Base-by-base conservation (phyloP, 257 asterid species). In the Gentiana straminea region DNA sequence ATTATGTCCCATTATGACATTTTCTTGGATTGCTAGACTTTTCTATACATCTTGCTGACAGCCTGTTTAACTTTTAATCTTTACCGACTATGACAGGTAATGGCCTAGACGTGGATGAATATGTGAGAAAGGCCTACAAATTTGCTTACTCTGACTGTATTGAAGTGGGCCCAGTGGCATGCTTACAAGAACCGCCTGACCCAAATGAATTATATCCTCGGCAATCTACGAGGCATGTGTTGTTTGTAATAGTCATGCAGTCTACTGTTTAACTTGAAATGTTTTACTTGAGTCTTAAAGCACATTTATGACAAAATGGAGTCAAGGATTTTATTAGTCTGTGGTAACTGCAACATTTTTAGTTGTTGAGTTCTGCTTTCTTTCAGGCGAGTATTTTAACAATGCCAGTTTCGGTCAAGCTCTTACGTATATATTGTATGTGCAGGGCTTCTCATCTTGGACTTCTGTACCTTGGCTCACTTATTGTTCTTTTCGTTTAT, bases 371-470 rank as follows among this genome's bases (percentile, higher is more conserved):
- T 57, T 8, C 44, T 15, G 15, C 32, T 11, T 5, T 57, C 33
- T 44, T 33, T 32, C 39, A n/a, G 5, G 49, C 0, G 12, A 43
- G 46, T 5, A 2, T 41, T 41, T 41, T 4, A 2, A 41, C 9
- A 41, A 10, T 41, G 24, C 46, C 46, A 41, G 8, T 41, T 41
- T 10, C 8, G 10, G 7, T 41, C 9, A 5, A 41, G 8, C 46
- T 41, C 46, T 41, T 41, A 41, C 7, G 9, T 57, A 33, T 10
- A 10, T 73, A 72, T 71, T 72, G 50, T 58, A 35, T 46, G 58
- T 70, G 78, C 95, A 92, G 99, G 83, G 97, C 94, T 64, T 68
- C 77, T 52, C 99, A 92, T 78, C 97, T 92, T 58, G 99, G 95
- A 72, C 95, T 88, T 71, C 97, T 92, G 59, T 92, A 92, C 71